Base-by-base conservation (phyloP, 2,329 filamentous ascomycete species). In the Neocatenulostroma microsporum region DNA sequence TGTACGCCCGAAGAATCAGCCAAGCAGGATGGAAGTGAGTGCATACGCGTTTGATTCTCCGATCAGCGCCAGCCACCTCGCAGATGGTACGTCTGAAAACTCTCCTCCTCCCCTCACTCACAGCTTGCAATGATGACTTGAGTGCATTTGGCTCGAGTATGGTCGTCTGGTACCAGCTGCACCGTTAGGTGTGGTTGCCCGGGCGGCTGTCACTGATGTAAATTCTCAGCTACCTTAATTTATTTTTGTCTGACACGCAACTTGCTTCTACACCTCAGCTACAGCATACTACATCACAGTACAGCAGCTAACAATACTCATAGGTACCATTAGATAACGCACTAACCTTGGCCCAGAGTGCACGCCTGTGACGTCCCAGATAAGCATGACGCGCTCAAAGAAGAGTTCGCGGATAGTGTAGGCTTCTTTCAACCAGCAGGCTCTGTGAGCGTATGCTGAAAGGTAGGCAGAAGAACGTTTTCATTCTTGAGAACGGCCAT, bases 131-230 rank as follows among this genome's bases (percentile, higher is more conserved):
- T 93, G 89, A 96, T 96, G 89, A 96, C 89, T 86, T 89, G 89
- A 96, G 89, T 88, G 89, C 89, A 96, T 96, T 96, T 96, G 89
- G 89, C 89, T 96, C 86, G 89, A 96, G 89, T 74, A 94, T 87
- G 78, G 78, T 70, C 66, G 69, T 32, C 72, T 66, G 68, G 64
- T 56, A 64, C 65, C 69, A 51, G 69, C 70, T 70, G 66, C 68
- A 71, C 81, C 83, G 79, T 94, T 75, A 89, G 85, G 82, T 72
- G 45, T 42, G 34, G 49, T 46, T 52, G 56, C 50, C 49, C 47
- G 39, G 50, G 68, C 68, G 69, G 71, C 74, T 76, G 81, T 94
- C 89, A 76, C 77, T 95, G 89, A 95, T 95, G 89, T 93, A 82
- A 94, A 78, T 72, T 80, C 84, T 91, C 82, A 85, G 89, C 89